These are phyloP conservation scores for Cruciata laevipes DNA, from an alignment of 257 asterid genomes.

Conservation along the genomic window DNA sequence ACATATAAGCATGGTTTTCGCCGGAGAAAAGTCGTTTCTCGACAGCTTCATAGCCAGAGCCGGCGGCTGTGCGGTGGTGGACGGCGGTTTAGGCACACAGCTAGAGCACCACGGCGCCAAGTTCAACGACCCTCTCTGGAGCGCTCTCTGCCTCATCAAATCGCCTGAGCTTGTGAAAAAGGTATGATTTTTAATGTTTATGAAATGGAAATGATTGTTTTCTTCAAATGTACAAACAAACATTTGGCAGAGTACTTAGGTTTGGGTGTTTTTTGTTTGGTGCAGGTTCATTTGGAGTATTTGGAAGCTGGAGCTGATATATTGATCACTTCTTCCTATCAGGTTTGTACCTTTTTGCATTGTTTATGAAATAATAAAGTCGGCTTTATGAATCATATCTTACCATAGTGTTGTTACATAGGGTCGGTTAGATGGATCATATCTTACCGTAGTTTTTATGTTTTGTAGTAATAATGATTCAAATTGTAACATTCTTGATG, in stretches of 20 bases:
- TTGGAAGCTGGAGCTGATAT: constrained; percentile 79
- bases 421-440: no score
- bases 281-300: constrained; percentile 74
- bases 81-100: constrained; percentile 85
- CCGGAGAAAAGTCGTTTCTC: constrained; percentile 24
- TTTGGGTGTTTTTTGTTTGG: constrained; percentile 6
- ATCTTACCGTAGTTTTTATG: no score
- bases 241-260: not conserved
- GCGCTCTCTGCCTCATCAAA: constrained; percentile 66
- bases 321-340: constrained; percentile 64
- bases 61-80: constrained; percentile 83
- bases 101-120: constrained; percentile 65
- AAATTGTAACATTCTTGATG: not conserved
- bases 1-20: constrained; percentile 30
- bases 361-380: no score
- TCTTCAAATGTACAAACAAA: not conserved
- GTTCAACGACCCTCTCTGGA: constrained; percentile 84
- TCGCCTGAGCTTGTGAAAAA: constrained; percentile 50
- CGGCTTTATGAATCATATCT: not conserved
- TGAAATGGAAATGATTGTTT: not conserved
- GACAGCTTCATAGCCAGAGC: constrained; percentile 41
- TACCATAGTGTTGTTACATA: not conserved
- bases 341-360: constrained; percentile 28
- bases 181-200: constrained; percentile 22
- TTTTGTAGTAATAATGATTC: not conserved